These are phyloP conservation scores for Talaromyces sp. DNA, from an alignment of 2,329 filamentous ascomycete species.

Conservation along the genomic window DNA sequence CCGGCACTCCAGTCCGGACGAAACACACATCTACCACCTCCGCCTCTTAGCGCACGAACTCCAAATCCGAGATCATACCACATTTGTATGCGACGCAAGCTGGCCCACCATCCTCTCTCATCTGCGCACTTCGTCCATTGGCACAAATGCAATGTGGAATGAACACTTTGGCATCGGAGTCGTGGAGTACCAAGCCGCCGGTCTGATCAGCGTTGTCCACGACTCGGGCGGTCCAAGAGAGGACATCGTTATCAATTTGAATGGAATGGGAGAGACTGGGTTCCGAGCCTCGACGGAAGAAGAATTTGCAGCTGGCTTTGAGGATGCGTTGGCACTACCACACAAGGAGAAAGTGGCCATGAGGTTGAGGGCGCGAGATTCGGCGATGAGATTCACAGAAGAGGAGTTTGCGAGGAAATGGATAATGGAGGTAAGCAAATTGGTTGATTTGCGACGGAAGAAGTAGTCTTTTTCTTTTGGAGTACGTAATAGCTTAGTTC, in stretches of 20 bases:
- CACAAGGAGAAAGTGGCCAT: constrained; percentile 65
- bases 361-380: constrained; percentile 69
- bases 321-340: constrained; percentile 65
- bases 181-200: constrained; percentile 95
- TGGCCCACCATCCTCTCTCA: constrained; percentile 84
- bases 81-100: constrained; percentile 83
- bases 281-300: constrained; percentile 76
- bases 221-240: constrained; percentile 87
- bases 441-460: constrained; percentile 38
- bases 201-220: constrained; percentile 88
- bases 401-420: constrained; percentile 78
- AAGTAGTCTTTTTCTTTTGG: background rate
- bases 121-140: constrained; percentile 71
- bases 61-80: constrained; percentile 74
- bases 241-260: constrained; percentile 81
- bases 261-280: constrained; percentile 69
- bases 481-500: background rate
- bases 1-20: constrained; percentile 59
- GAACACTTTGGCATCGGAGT: constrained; percentile 99
- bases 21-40: constrained; percentile 72
- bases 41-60: constrained; percentile 83
- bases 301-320: constrained; percentile 78
- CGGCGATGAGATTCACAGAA: constrained; percentile 81
- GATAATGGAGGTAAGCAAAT: constrained; percentile 67
- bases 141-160: constrained; percentile 99